These are phyloP conservation scores for Daldinia caldariorum DNA, from an alignment of 495 filamentous ascomycete species.

Conservation along the genomic window DNA sequence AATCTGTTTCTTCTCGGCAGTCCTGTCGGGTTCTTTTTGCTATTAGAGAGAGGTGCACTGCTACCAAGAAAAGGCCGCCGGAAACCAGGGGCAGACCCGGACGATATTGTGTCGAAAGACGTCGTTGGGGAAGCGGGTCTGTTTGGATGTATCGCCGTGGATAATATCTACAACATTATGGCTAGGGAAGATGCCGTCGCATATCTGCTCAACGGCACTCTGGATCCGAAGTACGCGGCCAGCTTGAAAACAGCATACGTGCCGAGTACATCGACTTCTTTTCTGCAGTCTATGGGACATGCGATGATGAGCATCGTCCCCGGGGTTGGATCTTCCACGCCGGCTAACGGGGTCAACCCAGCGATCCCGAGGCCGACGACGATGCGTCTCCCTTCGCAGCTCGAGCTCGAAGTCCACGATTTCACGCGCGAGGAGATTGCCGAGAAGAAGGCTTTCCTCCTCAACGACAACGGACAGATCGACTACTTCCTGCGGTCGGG, in stretches of 20 bases:
- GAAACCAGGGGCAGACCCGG: constrained; percentile 74
- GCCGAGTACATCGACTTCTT: constrained; percentile 73
- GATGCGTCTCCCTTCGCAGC: constrained; percentile 81
- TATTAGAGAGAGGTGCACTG: constrained; percentile 85
- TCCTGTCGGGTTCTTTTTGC: constrained; percentile 90
- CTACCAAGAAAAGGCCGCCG: constrained; percentile 77
- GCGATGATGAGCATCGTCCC: constrained; percentile 66
- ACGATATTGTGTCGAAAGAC: constrained; percentile 67
- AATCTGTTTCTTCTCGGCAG: constrained; percentile 93
- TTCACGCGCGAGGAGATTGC: constrained; percentile 93
- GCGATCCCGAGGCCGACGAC: constrained; percentile 51
- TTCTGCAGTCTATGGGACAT: constrained; percentile 72
- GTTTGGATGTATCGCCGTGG: constrained; percentile 91
- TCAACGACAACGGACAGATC: constrained; percentile 96
- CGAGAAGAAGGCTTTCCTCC: constrained; percentile 83
- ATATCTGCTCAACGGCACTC: constrained; percentile 88
- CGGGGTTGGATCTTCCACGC: constrained; percentile 36
- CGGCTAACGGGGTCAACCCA: constrained; percentile 23
- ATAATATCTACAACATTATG: constrained; percentile 97
- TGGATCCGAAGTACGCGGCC: constrained; percentile 81
- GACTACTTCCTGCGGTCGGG: constrained; percentile 86
- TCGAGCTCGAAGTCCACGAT: constrained; percentile 95
- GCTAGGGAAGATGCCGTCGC: constrained; percentile 75
- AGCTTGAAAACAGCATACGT: constrained; percentile 80
- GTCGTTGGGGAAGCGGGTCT: constrained; percentile 78